These are phyloP conservation scores for Fusarium setosum DNA, from an alignment of 2,329 filamentous ascomycete genomes.

Conservation along the genomic window DNA sequence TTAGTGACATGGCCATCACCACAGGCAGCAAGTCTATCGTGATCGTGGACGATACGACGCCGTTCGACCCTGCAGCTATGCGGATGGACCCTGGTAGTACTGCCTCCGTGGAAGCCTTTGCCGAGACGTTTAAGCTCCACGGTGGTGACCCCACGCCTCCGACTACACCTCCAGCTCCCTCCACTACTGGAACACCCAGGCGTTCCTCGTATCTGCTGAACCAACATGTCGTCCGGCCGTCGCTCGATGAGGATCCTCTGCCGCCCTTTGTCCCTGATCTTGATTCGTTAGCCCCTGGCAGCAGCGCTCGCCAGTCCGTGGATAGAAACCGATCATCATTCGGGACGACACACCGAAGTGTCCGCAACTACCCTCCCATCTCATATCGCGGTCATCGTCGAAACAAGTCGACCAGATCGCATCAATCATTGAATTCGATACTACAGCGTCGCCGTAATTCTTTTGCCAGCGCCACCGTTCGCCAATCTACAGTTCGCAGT, in stretches of 20 bases:
- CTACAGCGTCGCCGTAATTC: conserved; percentile 69
- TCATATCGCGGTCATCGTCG: conserved; percentile 54
- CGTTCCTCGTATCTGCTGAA: conserved; percentile 67
- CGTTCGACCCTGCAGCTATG: conserved; percentile 61
- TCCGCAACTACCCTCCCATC: conserved; percentile 43
- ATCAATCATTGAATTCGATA: conserved; percentile 61
- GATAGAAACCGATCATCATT: conserved; percentile 48
- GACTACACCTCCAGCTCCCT: conserved; percentile 66
- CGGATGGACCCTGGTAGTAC: conserved; percentile 58
- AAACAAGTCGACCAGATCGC: conserved; percentile 61
- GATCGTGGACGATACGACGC: conserved; percentile 79
- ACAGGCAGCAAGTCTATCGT: conserved; percentile 90
- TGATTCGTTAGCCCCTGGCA: conserved; percentile 50
- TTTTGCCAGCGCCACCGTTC: conserved; percentile 65
- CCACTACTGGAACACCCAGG: conserved; percentile 55
- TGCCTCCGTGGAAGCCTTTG: conserved; percentile 64
- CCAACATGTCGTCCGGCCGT: conserved; percentile 54
- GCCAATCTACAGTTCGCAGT: conserved; percentile 65
- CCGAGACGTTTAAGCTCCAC: conserved; percentile 61
- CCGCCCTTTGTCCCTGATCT: conserved; percentile 62
- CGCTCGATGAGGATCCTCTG: conserved; percentile 52
- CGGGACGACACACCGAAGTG: conserved; percentile 39
- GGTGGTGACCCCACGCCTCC: conserved; percentile 69
- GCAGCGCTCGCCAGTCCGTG: conserved; percentile 45
- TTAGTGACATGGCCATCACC: conserved; percentile 72